These are phyloP conservation scores for Kazachstania kunashirensis DNA, from an alignment of 805 yeast species.

Conservation along the genomic window DNA sequence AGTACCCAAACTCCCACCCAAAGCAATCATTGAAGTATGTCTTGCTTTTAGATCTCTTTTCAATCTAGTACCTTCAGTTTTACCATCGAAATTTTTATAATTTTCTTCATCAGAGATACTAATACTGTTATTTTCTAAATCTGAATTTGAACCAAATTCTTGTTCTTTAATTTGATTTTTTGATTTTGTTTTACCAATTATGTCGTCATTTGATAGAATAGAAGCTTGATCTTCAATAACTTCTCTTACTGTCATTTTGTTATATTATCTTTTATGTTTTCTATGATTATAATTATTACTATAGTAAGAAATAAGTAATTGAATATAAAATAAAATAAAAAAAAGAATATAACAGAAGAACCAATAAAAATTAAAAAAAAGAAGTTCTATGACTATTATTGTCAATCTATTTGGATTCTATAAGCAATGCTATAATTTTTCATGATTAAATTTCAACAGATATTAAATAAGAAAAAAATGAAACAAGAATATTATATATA, in stretches of 20 bases:
- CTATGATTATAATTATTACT: too few relatives aligned
- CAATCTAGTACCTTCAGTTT: conserved; percentile 11
- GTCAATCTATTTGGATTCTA: too few relatives aligned
- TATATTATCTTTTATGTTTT: too few relatives aligned
- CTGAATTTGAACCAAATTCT: conserved; percentile 3
- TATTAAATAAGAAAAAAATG: too few relatives aligned
- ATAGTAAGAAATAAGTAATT: too few relatives aligned
- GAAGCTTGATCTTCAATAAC: background rate
- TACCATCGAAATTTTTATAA: conserved; percentile 10
- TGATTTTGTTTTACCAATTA: background rate
- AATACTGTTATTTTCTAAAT: conserved; percentile 5
- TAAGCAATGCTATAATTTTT: too few relatives aligned
- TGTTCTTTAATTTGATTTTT: conserved; percentile 4
- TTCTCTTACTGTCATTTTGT: conserved; percentile 1
- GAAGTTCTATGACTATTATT: too few relatives aligned
- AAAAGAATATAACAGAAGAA: too few relatives aligned
- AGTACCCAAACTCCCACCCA: conserved; percentile 79
- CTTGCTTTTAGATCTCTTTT: conserved; percentile 36
- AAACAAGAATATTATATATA: too few relatives aligned
- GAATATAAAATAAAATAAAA: too few relatives aligned
- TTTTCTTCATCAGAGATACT: background rate
- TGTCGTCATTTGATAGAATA: background rate
- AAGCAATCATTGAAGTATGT: conserved; percentile 64
- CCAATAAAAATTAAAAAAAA: too few relatives aligned
- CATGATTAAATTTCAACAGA: too few relatives aligned